Evolutionary conservation across 2,329 filamentous ascomycete species (phyloP).

Genomic region (Botrytis porri): DNA sequence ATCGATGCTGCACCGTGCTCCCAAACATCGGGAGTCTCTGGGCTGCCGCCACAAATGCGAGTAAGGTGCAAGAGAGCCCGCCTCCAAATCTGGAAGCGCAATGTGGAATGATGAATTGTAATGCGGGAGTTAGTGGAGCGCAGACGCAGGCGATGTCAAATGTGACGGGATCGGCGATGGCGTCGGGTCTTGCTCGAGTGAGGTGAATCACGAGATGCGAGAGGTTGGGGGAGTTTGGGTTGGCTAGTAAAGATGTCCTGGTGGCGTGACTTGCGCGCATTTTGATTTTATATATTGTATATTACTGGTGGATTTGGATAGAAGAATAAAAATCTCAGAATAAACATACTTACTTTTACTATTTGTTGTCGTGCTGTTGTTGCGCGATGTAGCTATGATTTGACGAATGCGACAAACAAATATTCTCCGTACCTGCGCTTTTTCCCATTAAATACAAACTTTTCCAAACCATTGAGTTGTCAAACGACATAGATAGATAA

Average conservation of each 20-base stretch:
- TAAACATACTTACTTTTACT: neutral
- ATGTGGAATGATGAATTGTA: conserved; percentile 25
- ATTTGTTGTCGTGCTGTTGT: neutral
- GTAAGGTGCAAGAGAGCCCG: conserved; percentile 8
- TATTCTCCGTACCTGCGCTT: neutral
- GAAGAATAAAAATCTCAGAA: neutral
- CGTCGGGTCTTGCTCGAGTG: neutral
- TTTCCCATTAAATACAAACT: neutral
- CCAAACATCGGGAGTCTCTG: conserved; percentile 25
- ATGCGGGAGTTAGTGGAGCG: conserved; percentile 21
- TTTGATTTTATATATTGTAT: neutral
- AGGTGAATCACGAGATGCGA: neutral
- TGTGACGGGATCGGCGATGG: neutral
- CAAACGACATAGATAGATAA: neutral
- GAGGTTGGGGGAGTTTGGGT: neutral
- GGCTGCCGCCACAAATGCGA: conserved; percentile 21
- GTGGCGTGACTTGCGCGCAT: neutral
- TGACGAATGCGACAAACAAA: neutral
- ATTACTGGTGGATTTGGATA: neutral
- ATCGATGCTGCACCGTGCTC: conserved; percentile 26
- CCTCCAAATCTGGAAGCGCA: conserved; percentile 24
- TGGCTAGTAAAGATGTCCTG: neutral
- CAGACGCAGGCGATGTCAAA: neutral
- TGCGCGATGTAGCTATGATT: neutral
- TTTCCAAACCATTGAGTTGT: neutral